phyloP scores from a whole-genome alignment of 129 eudicot species.

The Apium graveolens region DNA sequence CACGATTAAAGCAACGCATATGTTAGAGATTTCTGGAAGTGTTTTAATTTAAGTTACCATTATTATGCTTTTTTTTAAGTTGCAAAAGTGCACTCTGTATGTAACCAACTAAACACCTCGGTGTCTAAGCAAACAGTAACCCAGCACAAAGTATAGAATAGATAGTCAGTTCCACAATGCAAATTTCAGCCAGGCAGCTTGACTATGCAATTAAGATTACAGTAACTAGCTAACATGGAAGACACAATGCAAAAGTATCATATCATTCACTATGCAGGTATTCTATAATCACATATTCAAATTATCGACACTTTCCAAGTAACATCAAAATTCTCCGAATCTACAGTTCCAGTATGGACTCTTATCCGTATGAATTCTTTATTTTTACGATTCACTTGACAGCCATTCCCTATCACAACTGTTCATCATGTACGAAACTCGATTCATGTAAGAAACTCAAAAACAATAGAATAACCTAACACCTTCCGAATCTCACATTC shows the following conservation, averaged over 20 bases:
- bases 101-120: not conserved
- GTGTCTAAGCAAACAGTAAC: too few relatives aligned
- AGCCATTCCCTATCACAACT: not conserved
- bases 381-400: not conserved
- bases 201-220: not conserved
- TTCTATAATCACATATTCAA: not conserved
- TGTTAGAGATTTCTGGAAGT: not conserved
- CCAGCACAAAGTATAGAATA: not conserved
- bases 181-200: too few relatives aligned
- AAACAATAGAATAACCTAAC: not conserved
- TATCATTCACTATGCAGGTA: not conserved
- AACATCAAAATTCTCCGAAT: too few relatives aligned
- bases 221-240: not conserved
- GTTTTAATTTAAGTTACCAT: not conserved
- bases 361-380: not conserved
- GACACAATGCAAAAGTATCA: not conserved
- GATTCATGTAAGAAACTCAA: not conserved
- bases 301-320: not conserved
- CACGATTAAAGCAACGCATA: not conserved
- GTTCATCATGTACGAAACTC: not conserved
- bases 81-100: not conserved
- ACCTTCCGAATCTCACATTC: too few relatives aligned
- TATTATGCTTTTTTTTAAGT: not conserved
- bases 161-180: not conserved
- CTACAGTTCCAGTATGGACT: not conserved